A percentile compares a stretch with the other conserved stretches of the same genome.
Conservation (phyloP, 495 filamentous ascomycete genomes). For the Clohesyomyces aquaticus region DNA sequence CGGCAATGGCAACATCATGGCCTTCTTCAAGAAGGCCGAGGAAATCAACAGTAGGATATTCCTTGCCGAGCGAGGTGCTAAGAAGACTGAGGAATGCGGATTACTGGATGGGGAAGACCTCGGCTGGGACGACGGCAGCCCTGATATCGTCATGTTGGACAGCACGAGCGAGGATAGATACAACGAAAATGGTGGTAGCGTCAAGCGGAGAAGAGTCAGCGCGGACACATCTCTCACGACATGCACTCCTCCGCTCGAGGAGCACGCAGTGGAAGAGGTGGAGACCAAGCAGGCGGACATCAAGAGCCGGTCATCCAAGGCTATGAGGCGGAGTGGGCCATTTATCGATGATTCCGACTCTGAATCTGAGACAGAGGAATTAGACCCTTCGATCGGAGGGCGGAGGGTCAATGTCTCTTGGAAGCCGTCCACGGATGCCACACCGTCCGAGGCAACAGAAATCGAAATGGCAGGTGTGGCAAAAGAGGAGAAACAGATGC, state of each 20-base stretch:
- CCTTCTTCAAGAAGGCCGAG: slow-evolving; percentile 79
- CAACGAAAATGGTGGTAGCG: slow-evolving; percentile 54
- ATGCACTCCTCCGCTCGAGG: slow-evolving; percentile 36
- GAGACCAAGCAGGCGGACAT: slow-evolving; percentile 40
- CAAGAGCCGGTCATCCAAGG: slow-evolving; percentile 4
- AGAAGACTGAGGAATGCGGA: slow-evolving; percentile 40
- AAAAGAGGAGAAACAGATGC: no score
- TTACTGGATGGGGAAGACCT: slow-evolving; percentile 37
- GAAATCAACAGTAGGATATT: slow-evolving; percentile 48
- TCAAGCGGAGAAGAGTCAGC: slow-evolving; percentile 54
- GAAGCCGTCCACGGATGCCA: background rate
- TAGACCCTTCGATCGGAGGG: slow-evolving; percentile 30
- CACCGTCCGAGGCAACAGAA: slow-evolving; percentile 2
- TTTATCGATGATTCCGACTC: slow-evolving; percentile 73
- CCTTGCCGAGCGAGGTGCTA: slow-evolving; percentile 47
- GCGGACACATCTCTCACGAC: slow-evolving; percentile 21
- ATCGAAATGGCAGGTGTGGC: no score
- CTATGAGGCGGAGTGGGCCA: slow-evolving; percentile 49
- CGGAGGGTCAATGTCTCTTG: slow-evolving; percentile 3
- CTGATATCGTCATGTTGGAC: background rate
- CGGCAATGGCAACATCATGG: slow-evolving; percentile 69
- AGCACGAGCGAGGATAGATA: slow-evolving; percentile 45
- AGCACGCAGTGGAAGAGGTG: slow-evolving; percentile 48
- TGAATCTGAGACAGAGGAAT: slow-evolving; percentile 60
- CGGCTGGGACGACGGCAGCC: background rate